These are phyloP conservation scores for Harrya chromipes DNA, from an alignment of 768 basidiomycete species.

Conservation along the genomic window DNA sequence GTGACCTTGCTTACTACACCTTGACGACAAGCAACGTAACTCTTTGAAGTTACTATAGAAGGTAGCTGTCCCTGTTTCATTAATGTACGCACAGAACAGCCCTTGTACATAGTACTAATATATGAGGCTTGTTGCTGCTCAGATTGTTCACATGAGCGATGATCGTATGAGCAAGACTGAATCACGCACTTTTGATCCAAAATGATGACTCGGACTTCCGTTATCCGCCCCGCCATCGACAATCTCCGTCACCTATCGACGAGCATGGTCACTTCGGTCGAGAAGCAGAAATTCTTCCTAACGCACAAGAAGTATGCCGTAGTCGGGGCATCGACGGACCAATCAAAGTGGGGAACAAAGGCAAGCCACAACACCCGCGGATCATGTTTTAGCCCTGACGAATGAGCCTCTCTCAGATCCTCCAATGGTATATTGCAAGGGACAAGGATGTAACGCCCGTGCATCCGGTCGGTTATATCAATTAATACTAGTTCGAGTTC, in stretches of 20 bases:
- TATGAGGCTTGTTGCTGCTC: too few species aligned
- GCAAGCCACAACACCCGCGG: constrained; percentile 27
- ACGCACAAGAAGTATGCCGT: constrained; percentile 67
- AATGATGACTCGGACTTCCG: constrained; percentile 4
- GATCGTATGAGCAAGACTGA: background rate
- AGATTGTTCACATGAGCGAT: background rate
- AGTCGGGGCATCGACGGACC: constrained; percentile 79
- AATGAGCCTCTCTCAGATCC: constrained; percentile 44
- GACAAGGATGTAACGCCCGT: constrained; percentile 63
- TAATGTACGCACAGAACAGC: too few species aligned
- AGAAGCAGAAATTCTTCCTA: constrained; percentile 56
- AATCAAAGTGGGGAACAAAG: constrained; percentile 76
- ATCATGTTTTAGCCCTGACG: background rate
- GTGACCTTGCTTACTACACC: constrained; percentile 11
- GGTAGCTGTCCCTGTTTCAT: too few species aligned
- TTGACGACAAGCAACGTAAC: too few species aligned
- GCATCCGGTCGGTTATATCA: constrained; percentile 54
- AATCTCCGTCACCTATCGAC: constrained; percentile 2
- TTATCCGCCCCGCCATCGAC: constrained; percentile 1
- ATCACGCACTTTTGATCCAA: background rate
- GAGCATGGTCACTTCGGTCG: constrained; percentile 31
- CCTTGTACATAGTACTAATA: too few species aligned
- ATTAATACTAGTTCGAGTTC: background rate
- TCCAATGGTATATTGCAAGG: constrained; percentile 72
- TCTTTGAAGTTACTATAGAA: too few species aligned